phyloP scores from a whole-genome alignment of 768 basidiomycete genomes.

The Cubamyces sp. region DNA sequence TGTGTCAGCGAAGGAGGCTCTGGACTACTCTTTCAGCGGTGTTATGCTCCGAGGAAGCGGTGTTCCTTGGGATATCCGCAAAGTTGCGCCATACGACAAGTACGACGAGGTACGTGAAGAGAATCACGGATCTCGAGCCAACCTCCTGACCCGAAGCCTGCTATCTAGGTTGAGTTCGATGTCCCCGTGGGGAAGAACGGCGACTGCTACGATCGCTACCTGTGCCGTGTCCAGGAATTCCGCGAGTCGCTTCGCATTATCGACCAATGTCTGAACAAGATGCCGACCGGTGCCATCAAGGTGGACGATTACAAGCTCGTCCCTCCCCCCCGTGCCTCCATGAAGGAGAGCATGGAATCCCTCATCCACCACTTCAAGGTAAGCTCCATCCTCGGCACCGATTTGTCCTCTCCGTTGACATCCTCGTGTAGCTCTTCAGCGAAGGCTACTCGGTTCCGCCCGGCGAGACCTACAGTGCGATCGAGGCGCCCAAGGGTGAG shows the following conservation, averaged over 20 bases:
- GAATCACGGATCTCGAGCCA: not conserved
- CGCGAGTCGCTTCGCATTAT: constrained; percentile 92
- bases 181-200: constrained; percentile 96
- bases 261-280: constrained; percentile 94
- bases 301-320: constrained; percentile 98
- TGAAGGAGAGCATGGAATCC: constrained; percentile 99
- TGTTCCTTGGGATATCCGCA: constrained; percentile 92
- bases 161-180: constrained; percentile 86
- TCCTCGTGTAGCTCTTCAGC: constrained; percentile 72
- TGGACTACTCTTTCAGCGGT: constrained; percentile 93
- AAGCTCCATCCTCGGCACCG: constrained; percentile 3
- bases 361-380: constrained; percentile 99
- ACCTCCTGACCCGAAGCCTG: not conserved
- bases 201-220: constrained; percentile 97
- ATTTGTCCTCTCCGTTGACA: constrained; percentile 2
- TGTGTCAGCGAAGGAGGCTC: constrained; percentile 90
- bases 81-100: constrained; percentile 92
- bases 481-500: constrained; percentile 98
- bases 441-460: constrained; percentile 97
- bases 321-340: constrained; percentile 92
- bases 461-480: constrained; percentile 94
- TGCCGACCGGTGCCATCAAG: constrained; percentile 89
- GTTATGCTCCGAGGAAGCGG: constrained; percentile 97
- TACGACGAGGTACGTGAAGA: constrained; percentile 77
- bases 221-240: constrained; percentile 98